phyloP scores from a whole-genome alignment of 164 flowering plant genomes.

The Hamamelis virginiana region DNA sequence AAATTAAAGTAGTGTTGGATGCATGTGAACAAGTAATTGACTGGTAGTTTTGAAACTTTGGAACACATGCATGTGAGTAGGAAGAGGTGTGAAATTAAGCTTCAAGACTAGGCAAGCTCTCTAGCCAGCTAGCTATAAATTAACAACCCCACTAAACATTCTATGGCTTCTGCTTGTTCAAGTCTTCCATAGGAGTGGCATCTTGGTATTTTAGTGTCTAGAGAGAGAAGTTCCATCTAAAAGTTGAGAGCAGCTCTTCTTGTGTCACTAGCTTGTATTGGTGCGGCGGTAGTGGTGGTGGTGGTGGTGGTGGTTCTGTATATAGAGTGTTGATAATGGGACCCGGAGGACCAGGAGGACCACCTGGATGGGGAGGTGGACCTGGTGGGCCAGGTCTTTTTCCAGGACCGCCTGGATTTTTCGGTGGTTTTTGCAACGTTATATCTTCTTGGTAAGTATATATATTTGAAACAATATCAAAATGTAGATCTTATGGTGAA shows the following conservation, averaged over 20 bases:
- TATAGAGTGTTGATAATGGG: constrained; percentile 5
- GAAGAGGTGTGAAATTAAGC: no score
- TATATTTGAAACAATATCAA: background rate
- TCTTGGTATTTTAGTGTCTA: no score
- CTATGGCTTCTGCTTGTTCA: background rate
- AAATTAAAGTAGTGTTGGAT: constrained; percentile 2
- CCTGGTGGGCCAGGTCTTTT: constrained; percentile 11
- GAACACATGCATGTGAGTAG: no score
- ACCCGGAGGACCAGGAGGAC: constrained; percentile 23
- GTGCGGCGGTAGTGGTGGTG: no score
- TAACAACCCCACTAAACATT: background rate
- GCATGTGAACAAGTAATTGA: background rate
- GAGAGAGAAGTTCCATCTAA: no score
- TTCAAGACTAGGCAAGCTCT: constrained; percentile 6
- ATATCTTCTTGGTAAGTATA: constrained; percentile 22
- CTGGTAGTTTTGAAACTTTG: background rate
- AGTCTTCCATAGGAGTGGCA: background rate
- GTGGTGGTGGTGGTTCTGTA: constrained; percentile 1
- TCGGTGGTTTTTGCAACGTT: constrained; percentile 23
- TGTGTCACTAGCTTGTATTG: no score
- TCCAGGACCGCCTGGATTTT: constrained; percentile 19
- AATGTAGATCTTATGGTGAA: no score
- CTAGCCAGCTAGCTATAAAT: constrained; percentile 1
- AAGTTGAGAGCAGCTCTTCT: no score
- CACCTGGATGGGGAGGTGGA: constrained; percentile 24